Evolutionary conservation across 352 stramenopile species (phyloP).

Genomic region (Sclerospora graminicola): DNA sequence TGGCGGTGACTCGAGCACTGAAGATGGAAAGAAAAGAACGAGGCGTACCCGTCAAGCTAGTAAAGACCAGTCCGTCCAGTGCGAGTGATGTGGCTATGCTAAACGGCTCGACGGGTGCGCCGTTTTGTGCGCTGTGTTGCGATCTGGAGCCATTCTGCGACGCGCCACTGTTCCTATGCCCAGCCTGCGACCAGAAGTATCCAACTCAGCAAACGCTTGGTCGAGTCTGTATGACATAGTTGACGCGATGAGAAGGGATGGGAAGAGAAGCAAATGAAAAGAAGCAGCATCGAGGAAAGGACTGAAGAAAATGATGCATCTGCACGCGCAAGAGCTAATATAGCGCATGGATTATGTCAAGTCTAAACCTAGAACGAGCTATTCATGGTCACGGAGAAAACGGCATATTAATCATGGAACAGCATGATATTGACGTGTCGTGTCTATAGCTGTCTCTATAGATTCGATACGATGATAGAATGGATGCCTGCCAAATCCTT

Average conservation of each 20-base stretch:
- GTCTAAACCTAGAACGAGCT: constrained; percentile 4
- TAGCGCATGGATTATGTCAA: not conserved
- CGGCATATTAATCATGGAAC: constrained; percentile 19
- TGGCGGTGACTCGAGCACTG: constrained; percentile 6
- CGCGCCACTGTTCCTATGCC: constrained; percentile 56
- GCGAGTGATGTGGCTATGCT: constrained; percentile 48
- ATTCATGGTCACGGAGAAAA: constrained; percentile 8
- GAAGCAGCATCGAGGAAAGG: not conserved
- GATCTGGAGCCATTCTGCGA: constrained; percentile 30
- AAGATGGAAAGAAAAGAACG: constrained; percentile 12
- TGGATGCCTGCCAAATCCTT: constrained; percentile 30
- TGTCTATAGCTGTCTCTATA: constrained; percentile 30
- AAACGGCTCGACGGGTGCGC: constrained; percentile 25
- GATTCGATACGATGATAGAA: constrained; percentile 31
- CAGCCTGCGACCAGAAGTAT: constrained; percentile 71
- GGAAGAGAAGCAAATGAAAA: constrained; percentile 9
- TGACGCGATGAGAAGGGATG: constrained; percentile 1
- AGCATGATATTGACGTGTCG: constrained; percentile 10
- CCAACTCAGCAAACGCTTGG: constrained; percentile 68
- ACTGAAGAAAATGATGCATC: constrained; percentile 3
- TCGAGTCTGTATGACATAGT: constrained; percentile 42
- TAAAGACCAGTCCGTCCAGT: constrained; percentile 56
- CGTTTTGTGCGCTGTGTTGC: constrained; percentile 67
- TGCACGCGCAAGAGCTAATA: not conserved
- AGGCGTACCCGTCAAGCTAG: constrained; percentile 10